Evolutionary conservation across 1,139 yeast genomes (phyloP).

Genomic region (Eremothecium gossypii): DNA sequence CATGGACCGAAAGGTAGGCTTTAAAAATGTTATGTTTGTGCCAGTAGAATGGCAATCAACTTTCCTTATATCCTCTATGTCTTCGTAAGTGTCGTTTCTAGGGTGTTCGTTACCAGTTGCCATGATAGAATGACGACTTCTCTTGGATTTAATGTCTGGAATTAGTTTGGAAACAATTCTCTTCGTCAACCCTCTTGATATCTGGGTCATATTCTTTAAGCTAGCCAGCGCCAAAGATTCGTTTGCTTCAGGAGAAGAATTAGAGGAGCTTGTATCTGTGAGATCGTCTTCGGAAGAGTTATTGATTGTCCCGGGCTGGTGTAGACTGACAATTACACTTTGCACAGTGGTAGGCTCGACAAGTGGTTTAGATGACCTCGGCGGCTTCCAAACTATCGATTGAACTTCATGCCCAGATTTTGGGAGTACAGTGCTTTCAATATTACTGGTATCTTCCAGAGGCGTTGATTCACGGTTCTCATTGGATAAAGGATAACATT

Average conservation of each 20-base stretch:
- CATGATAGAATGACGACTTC: background rate
- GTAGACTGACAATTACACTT: slow-evolving; percentile 16
- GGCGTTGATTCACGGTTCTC: background rate
- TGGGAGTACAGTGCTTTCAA: background rate
- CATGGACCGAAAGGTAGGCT: background rate
- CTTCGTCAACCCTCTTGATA: slow-evolving; percentile 6
- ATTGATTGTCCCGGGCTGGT: slow-evolving; percentile 3
- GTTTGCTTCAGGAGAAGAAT: slow-evolving; percentile 4
- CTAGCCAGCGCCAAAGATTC: slow-evolving; percentile 24
- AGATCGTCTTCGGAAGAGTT: slow-evolving; percentile 3
- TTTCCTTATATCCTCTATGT: background rate
- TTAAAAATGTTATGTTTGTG: background rate
- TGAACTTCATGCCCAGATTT: background rate
- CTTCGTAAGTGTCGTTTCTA: background rate
- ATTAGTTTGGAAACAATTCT: slow-evolving; percentile 17
- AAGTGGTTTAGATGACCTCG: slow-evolving; percentile 20
- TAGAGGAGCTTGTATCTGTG: slow-evolving; percentile 2
- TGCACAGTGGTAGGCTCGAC: slow-evolving; percentile 18
- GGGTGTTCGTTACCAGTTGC: background rate
- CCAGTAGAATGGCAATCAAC: background rate
- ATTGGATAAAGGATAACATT: background rate
- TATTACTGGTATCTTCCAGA: background rate
- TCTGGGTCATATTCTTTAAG: slow-evolving; percentile 19
- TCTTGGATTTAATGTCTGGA: slow-evolving; percentile 11
- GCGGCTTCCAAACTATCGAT: slow-evolving; percentile 19